A percentile compares a stretch with the other conserved stretches of the same genome.
Evolutionary conservation across 306 rosid species (phyloP).

Genomic region (Macrotyloma uniflorum): DNA sequence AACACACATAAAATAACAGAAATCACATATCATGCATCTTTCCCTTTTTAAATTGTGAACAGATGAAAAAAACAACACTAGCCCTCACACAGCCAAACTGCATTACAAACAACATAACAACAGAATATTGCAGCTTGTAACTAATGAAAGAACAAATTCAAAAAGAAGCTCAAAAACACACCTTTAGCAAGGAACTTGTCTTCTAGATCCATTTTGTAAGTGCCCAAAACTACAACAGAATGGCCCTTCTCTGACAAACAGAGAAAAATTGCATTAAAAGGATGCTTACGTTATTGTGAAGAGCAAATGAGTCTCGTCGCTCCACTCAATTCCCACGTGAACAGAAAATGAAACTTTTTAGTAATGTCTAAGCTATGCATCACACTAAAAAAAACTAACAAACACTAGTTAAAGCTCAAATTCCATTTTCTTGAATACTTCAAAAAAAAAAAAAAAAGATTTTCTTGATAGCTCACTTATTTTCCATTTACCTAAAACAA

Average conservation of each 20-base stretch:
- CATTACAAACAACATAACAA: slow-evolving; percentile 20
- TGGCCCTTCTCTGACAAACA: slow-evolving; percentile 47
- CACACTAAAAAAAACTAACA: slow-evolving; percentile 27
- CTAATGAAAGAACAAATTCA: slow-evolving; percentile 3
- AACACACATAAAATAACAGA: background rate
- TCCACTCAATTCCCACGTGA: background rate
- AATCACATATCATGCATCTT: slow-evolving; percentile 17
- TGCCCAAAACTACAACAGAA: slow-evolving; percentile 27
- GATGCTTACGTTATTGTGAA: background rate
- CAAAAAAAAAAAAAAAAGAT: background rate
- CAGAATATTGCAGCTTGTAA: slow-evolving; percentile 15
- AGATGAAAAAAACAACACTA: slow-evolving; percentile 6
- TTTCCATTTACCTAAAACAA: slow-evolving; percentile 1
- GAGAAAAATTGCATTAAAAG: slow-evolving; percentile 20
- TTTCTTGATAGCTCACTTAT: background rate
- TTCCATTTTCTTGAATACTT: background rate
- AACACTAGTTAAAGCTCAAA: background rate
- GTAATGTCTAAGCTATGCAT: background rate
- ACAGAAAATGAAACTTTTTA: background rate
- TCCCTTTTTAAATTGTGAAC: slow-evolving; percentile 3
- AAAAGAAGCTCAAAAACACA: slow-evolving; percentile 41
- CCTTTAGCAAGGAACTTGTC: slow-evolving; percentile 73
- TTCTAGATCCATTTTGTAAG: slow-evolving; percentile 62
- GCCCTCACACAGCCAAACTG: slow-evolving; percentile 6
- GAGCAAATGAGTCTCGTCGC: slow-evolving; percentile 10